Base-by-base conservation (phyloP, 139 green algal genomes). In the Ettlia oleoabundans region DNA sequence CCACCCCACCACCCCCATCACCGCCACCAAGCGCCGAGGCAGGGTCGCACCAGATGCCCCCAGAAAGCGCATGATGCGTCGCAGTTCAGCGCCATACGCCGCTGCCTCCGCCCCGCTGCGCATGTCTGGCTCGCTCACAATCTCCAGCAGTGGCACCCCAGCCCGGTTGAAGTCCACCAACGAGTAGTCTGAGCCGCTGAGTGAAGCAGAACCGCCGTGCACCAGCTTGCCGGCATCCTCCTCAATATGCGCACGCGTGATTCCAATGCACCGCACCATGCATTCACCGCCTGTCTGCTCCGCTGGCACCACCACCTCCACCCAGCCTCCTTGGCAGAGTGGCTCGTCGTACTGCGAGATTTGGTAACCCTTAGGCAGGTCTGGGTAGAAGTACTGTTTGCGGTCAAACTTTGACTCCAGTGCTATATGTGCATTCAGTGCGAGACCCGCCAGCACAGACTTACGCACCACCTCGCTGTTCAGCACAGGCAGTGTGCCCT, bases 371-470 rank as follows among this genome's bases (percentile, higher is more conserved):
- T 99, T 99, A 21, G 96, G 96, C 69, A 99, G 86, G 88, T 99
- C 97, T 30, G 96, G 86, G 78, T 99, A 99, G 82, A 99, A 99
- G 92, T 99, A 99, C 87, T 99, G 80, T 90, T 99, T 99, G 76
- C 97, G 91, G 90, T 99, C 97, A 91, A 99, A 99, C 86, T 98
- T 98, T 43, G 92, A 97, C 22, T 47, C n/a, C 8, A 67, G 88
- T 4, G 87, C 84, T n/a, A 99, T 92, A 26, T 80, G 74, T 62
- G 88, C 93, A 67, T 93, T 86, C 41, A 99, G 90, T 15, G 96
- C 97, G 33, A 99, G 82, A 4, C 96, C 94, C 38, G 93, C 89
- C 33, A 87, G 63, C n/a, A 97, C 77, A 2, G 86, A 93, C 55
- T 96, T 92, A 10, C 82, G 82, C 51, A 98, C 92, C 21, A 93